Percentiles rank a stretch among this genome's conserved stretches.
Conservation (phyloP, 2,329 filamentous ascomycete genomes). For the Ampelomyces quisqualis region DNA sequence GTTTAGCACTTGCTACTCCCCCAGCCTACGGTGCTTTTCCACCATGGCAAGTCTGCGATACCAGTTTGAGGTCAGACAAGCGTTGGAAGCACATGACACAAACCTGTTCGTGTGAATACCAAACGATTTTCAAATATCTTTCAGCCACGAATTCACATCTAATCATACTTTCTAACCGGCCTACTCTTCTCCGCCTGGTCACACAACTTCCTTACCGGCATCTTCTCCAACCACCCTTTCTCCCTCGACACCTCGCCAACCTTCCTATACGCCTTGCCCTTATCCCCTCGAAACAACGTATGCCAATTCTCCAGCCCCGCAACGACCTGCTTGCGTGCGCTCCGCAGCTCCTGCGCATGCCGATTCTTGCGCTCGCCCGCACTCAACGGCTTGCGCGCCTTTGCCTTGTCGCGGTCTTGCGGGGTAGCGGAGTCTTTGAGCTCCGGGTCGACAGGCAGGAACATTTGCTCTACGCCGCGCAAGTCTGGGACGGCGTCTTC, state of each 20-base stretch:
- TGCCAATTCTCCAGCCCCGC: slow-evolving; percentile 78
- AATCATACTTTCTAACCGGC: slow-evolving; percentile 52
- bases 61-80: too few species aligned
- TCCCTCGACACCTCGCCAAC: slow-evolving; percentile 71
- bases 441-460: slow-evolving; percentile 63
- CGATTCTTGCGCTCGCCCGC: slow-evolving; percentile 49
- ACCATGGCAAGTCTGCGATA: too few species aligned
- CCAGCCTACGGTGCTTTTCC: too few species aligned
- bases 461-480: slow-evolving; percentile 85
- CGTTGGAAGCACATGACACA: background rate
- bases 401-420: slow-evolving; percentile 33
- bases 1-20: too few species aligned
- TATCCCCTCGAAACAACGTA: slow-evolving; percentile 68
- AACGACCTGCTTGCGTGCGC: slow-evolving; percentile 65
- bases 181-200: slow-evolving; percentile 66
- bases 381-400: slow-evolving; percentile 20
- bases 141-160: slow-evolving; percentile 3
- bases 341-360: slow-evolving; percentile 63
- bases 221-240: slow-evolving; percentile 60
- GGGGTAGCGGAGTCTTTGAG: slow-evolving; percentile 34
- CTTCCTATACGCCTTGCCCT: slow-evolving; percentile 76
- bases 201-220: slow-evolving; percentile 66
- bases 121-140: background rate
- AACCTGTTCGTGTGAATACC: background rate
- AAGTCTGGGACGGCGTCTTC: slow-evolving; percentile 83